Conservation (phyloP, 2,329 filamentous ascomycete genomes). For the Aspergillus neotritici region DNA sequence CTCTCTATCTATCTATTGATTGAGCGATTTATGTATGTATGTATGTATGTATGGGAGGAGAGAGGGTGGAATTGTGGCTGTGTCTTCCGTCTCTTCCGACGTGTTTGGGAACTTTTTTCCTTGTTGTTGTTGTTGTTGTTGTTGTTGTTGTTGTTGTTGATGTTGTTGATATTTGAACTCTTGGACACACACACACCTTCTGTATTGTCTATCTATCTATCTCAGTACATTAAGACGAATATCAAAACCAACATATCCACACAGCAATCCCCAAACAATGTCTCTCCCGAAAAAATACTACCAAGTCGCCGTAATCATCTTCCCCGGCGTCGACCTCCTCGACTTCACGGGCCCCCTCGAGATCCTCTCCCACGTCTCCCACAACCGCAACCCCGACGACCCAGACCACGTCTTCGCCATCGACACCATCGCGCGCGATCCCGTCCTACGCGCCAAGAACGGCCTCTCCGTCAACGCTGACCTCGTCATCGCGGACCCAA, state of each 20-base stretch:
- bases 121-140: too few relatives aligned
- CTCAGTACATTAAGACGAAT: too few relatives aligned
- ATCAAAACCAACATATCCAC: too few relatives aligned
- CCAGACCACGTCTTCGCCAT: constrained; percentile 28
- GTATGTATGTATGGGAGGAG: neutral
- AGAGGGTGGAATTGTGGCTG: neutral
- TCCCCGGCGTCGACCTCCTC: constrained; percentile 35
- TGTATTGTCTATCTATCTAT: too few relatives aligned
- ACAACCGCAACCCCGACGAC: constrained; percentile 22
- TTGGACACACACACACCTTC: too few relatives aligned
- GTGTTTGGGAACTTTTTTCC: too few relatives aligned
- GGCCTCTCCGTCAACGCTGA: constrained; percentile 29
- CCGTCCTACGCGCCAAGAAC: constrained; percentile 19
- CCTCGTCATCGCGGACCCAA: constrained; percentile 20
- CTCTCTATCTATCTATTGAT: too few relatives aligned
- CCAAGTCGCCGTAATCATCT: constrained; percentile 37
- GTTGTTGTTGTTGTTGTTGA: too few relatives aligned
- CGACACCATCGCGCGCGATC: constrained; percentile 29
- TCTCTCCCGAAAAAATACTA: constrained; percentile 16
- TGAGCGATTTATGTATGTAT: too few relatives aligned
- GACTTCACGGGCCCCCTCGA: constrained; percentile 39
- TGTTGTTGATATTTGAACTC: too few relatives aligned
- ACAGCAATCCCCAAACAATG: too few relatives aligned
- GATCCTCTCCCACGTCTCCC: constrained; percentile 27
- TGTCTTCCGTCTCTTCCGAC: too few relatives aligned